A percentile compares a stretch with the other conserved stretches of the same genome.
Conservation (phyloP, 176 grass and related monocot species). For the Echinochloa phyllopogon region DNA sequence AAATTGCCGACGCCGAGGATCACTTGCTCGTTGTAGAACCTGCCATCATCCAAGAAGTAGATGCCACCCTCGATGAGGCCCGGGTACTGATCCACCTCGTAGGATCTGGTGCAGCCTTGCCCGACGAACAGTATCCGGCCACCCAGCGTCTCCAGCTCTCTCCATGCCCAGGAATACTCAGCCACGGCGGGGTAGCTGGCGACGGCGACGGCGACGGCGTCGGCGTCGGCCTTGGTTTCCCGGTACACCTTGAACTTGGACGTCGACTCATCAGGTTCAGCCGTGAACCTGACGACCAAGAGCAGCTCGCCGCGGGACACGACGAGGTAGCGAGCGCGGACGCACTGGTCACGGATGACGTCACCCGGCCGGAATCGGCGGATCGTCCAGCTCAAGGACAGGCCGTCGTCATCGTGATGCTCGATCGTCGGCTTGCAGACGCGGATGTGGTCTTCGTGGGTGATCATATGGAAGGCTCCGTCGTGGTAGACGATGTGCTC, state of each 20-base stretch:
- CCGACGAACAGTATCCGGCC: background rate
- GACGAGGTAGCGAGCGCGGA: background rate
- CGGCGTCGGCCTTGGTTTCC: background rate
- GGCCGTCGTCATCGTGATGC: background rate
- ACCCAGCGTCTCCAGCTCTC: background rate
- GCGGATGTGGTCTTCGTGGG: background rate
- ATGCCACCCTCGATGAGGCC: background rate
- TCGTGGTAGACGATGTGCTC: background rate
- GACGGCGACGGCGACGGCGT: no score
- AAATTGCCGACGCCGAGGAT: no score
- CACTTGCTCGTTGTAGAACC: background rate
- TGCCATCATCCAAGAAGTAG: background rate
- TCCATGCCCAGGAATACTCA: background rate
- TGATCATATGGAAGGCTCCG: conserved; percentile 8
- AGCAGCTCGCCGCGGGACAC: background rate
- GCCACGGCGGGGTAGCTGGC: no score
- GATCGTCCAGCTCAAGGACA: no score
- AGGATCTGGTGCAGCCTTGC: background rate
- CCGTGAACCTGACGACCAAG: background rate
- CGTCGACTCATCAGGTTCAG: background rate
- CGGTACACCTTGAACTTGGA: background rate
- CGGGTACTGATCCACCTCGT: background rate
- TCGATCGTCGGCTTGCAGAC: background rate
- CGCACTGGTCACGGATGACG: background rate
- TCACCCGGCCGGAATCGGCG: no score